Base-by-base conservation (phyloP, 208 protist genomes). In the Leishmania martiniquensis region DNA sequence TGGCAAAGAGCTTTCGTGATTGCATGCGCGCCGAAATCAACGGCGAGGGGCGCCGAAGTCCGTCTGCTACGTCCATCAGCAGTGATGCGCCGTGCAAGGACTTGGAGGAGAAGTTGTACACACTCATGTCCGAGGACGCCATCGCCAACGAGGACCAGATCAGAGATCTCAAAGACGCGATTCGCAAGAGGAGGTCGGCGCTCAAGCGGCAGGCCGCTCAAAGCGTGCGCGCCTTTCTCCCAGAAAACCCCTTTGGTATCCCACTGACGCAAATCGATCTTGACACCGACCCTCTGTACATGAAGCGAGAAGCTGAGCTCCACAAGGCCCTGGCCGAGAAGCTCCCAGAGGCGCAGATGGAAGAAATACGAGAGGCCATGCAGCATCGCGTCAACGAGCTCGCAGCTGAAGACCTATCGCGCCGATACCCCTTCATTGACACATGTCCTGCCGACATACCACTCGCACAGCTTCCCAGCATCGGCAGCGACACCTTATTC, bases 351-450 rank as follows among this genome's bases (percentile, higher is more conserved):
- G 49, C 9, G 0, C 52, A 70, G 9, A 72, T 91, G 39, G 45
- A 67, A 0, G 78, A 34, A 0, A 6, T 90, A 0, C 52, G 82
- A 42, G 55, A 78, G 7, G 75, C 80, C 59, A 81, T 92, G 79
- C 83, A 93, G 34, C 70, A 85, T 3, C 86, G 83, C 45, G 86
- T 85, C 4, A 80, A 95, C 77, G 76, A 87, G 5, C 77, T 95
- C 5, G 89, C 89, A 4, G 81, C 72, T 0, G 80, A 84, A 10
- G 73, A 81, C 59, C 82, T 91, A 22, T 20, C 57, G 9, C 47
- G 66, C 9, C 71, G 83, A n/a, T 74, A 89, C 67, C 83, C 82
- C 0, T 85, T 72, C 55, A 29, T 93, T 42, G 73, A 90, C 52
- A 57, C 60, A 17, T 54, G 83, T 2, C 84, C 83, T 0, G 78